Evolutionary conservation across 768 basidiomycete genomes (phyloP).

Genomic region (Gymnopilus junonius): DNA sequence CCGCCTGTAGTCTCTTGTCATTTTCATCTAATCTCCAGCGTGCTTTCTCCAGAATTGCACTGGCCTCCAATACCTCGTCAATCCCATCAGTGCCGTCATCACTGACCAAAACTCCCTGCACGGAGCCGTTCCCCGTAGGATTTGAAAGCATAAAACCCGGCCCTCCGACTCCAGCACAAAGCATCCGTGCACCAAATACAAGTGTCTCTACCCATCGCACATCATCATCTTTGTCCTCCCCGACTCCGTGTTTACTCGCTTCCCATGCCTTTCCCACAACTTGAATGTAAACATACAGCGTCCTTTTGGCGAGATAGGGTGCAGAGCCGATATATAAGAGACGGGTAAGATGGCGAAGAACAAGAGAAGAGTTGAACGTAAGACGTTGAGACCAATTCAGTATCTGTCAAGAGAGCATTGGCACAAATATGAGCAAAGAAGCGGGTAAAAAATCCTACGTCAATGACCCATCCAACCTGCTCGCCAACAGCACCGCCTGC

Average conservation of each 20-base stretch:
- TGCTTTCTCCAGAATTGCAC: slow-evolving; percentile 61
- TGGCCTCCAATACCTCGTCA: slow-evolving; percentile 67
- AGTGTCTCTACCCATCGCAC: slow-evolving; percentile 77
- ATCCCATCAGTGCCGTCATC: slow-evolving; percentile 39
- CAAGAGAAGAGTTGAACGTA: slow-evolving; percentile 89
- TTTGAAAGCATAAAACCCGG: slow-evolving; percentile 12
- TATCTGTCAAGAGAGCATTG: slow-evolving; percentile 47
- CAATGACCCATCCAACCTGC: slow-evolving; percentile 80
- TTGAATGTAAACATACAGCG: slow-evolving; percentile 80
- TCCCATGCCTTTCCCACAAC: slow-evolving; percentile 84
- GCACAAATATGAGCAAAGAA: neutral
- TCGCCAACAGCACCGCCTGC: slow-evolving; percentile 71
- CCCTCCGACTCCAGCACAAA: slow-evolving; percentile 54
- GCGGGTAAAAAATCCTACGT: slow-evolving; percentile 51
- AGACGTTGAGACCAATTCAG: slow-evolving; percentile 94
- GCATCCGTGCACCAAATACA: slow-evolving; percentile 76
- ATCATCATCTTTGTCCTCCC: slow-evolving; percentile 66
- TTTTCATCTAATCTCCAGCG: slow-evolving; percentile 53
- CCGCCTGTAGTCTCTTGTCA: slow-evolving; percentile 59
- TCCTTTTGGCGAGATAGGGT: slow-evolving; percentile 62
- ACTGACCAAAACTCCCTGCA: neutral
- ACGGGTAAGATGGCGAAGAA: slow-evolving; percentile 85
- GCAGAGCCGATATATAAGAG: slow-evolving; percentile 57
- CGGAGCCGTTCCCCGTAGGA: neutral
- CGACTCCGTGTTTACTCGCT: slow-evolving; percentile 46